Conservation (phyloP, 768 basidiomycete genomes). For the Pleurotus citrinopileatus region DNA sequence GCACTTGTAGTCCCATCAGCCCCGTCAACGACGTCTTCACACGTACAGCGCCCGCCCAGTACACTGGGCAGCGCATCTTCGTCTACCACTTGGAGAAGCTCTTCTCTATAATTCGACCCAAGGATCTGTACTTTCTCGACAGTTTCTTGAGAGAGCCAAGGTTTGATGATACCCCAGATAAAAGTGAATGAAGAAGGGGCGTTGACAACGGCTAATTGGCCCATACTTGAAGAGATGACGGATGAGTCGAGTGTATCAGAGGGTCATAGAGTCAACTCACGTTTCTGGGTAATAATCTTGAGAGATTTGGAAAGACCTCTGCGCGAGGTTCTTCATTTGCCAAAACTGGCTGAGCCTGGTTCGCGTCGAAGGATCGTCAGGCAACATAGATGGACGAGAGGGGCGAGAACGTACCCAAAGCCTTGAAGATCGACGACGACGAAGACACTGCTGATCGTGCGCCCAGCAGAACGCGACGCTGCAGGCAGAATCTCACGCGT, state of each 20-base stretch:
- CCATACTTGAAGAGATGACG: slow-evolving; percentile 50
- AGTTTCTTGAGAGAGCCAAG: slow-evolving; percentile 75
- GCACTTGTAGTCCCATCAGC: slow-evolving; percentile 37
- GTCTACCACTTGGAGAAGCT: slow-evolving; percentile 58
- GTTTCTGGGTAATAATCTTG: slow-evolving; percentile 81
- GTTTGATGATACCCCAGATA: slow-evolving; percentile 68
- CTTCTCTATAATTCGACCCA: slow-evolving; percentile 55
- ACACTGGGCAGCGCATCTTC: slow-evolving; percentile 57
- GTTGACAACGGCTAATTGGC: slow-evolving; percentile 67
- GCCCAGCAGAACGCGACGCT: slow-evolving; percentile 52
- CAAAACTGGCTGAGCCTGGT: slow-evolving; percentile 65
- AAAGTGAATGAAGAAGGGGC: slow-evolving; percentile 70
- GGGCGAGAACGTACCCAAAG: slow-evolving; percentile 48
- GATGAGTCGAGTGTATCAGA: background rate
- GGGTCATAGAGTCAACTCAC: slow-evolving; percentile 32
- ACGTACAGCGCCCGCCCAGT: slow-evolving; percentile 68
- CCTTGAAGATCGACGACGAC: slow-evolving; percentile 71
- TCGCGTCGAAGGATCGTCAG: background rate
- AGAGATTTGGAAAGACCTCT: slow-evolving; percentile 66
- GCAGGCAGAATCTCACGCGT: slow-evolving; percentile 67
- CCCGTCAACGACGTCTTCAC: slow-evolving; percentile 23
- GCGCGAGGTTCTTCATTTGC: slow-evolving; percentile 68
- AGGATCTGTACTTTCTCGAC: slow-evolving; percentile 64
- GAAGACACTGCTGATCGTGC: slow-evolving; percentile 46
- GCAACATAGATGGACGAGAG: background rate